These are phyloP conservation scores for Penicillium cataractarum DNA, from an alignment of 495 filamentous ascomycete species.

Conservation along the genomic window DNA sequence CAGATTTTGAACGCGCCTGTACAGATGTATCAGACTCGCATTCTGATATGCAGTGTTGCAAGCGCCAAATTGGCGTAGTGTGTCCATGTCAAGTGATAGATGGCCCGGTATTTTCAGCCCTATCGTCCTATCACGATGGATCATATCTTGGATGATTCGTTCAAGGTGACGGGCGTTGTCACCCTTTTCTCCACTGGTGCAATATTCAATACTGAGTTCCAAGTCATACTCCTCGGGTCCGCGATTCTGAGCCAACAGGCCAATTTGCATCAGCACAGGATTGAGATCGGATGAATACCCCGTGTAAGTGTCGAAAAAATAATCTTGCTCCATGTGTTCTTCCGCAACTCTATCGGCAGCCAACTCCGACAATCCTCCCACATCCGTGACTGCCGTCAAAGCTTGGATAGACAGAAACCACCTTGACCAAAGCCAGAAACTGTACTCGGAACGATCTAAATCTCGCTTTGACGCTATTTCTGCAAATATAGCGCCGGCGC, in stretches of 20 bases:
- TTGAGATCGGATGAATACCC: slow-evolving; percentile 25
- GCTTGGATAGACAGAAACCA: slow-evolving; percentile 24
- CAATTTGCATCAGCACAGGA: slow-evolving; percentile 16
- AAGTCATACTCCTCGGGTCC: not conserved
- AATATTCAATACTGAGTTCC: not conserved
- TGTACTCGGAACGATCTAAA: slow-evolving; percentile 2
- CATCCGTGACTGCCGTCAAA: slow-evolving; percentile 18
- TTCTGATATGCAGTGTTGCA: slow-evolving; percentile 22
- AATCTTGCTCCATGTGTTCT: slow-evolving; percentile 6
- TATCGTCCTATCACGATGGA: slow-evolving; percentile 11
- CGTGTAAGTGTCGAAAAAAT: slow-evolving; percentile 20
- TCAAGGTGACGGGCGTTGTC: slow-evolving; percentile 8
- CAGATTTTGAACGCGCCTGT: slow-evolving; percentile 11
- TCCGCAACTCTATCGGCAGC: not conserved
- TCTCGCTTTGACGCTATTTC: slow-evolving; percentile 5
- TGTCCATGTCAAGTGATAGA: not conserved
- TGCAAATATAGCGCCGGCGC: slow-evolving; percentile 18
- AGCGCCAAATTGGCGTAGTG: slow-evolving; percentile 16
- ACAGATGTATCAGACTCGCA: slow-evolving; percentile 18
- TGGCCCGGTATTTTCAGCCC: slow-evolving; percentile 12
- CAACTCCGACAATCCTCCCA: not conserved
- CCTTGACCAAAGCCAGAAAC: slow-evolving; percentile 22
- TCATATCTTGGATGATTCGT: slow-evolving; percentile 15
- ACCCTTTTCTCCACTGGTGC: not conserved
- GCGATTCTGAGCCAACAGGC: slow-evolving; percentile 2